Base-by-base conservation (phyloP, 192 early-diverging fungal genomes). In the Entomortierella beljakovae region DNA sequence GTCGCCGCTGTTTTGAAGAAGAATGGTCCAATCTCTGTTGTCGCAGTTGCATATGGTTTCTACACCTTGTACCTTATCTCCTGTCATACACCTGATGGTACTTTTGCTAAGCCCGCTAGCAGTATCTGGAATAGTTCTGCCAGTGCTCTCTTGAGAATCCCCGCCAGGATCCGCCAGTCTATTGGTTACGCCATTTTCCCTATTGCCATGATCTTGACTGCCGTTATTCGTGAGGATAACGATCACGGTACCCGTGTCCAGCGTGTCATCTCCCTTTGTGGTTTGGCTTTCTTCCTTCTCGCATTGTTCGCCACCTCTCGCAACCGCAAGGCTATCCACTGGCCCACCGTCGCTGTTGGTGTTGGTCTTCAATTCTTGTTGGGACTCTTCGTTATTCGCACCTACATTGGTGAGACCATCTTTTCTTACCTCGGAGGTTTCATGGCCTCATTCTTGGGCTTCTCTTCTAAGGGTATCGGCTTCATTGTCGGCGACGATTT, bases 341-440 rank as follows among this genome's bases (percentile, higher is more conserved):
- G 93, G 91, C 88, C 87, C 71, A 94, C 93, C 3, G 88, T 96
- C 15, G 64, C 85, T 23, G 80, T 86, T 56, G 94, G 92, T 22
- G 71, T 91, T 31, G 74, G 94, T 34, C 34, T 92, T 59, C 94
- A 97, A 83, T 93, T 91, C 80, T 62, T 94, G 37, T 64, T 97
- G 61, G 95, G 90, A 31, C 85, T 95, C 52, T 88, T 96, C 62
- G 92, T 95, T 34, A 84, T 94, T 71, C 86, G 89, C 58, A 92
- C 92, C 26, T 59, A 71, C 40, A 85, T 88, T 70, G 95, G 95
- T 29, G 69, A 86, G 65, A 83, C 87, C 80, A 81, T 95, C 69
- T 96, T 97, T 83, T 66, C 83, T 4, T 94, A 89, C 88, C 49
- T 79, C n/a, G 75, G 75, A 49, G 32, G 34, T 4, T 60, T 70